Percentiles rank a stretch among this genome's conserved stretches.
Evolutionary conservation across 768 basidiomycete species (phyloP).

Genomic region (Naematelia encephala): DNA sequence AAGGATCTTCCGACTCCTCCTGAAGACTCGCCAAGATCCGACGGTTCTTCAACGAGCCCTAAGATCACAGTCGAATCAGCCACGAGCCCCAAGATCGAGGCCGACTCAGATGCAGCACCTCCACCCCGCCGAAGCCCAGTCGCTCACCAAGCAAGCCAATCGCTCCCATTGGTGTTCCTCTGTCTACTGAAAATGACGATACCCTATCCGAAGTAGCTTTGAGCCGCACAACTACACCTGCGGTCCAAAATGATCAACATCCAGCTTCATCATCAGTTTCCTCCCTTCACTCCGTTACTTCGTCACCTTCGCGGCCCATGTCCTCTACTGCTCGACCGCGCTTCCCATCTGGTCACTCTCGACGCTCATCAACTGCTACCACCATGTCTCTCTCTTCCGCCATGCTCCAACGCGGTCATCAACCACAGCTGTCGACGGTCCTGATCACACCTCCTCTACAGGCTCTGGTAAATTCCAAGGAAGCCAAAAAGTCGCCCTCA

Average conservation of each 20-base stretch:
- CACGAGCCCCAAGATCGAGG: not conserved
- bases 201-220: not conserved
- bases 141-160: not conserved
- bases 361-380: constrained; percentile 36
- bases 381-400: constrained; percentile 38
- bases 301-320: constrained; percentile 25
- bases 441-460: constrained; percentile 69
- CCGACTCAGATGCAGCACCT: not conserved
- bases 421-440: constrained; percentile 40
- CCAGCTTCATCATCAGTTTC: constrained; percentile 30
- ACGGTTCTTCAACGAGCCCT: no score
- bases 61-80: no score
- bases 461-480: constrained; percentile 78
- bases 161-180: not conserved
- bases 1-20: no score
- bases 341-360: constrained; percentile 18
- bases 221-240: not conserved
- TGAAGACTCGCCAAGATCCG: no score
- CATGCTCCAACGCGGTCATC: constrained; percentile 1
- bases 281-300: constrained; percentile 32
- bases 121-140: not conserved
- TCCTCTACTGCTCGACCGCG: constrained; percentile 15
- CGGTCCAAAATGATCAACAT: not conserved
- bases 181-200: not conserved
- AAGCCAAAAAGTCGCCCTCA: constrained; percentile 76